phyloP scores from a whole-genome alignment of 345 rosid species.

The Jatropha curcas region DNA sequence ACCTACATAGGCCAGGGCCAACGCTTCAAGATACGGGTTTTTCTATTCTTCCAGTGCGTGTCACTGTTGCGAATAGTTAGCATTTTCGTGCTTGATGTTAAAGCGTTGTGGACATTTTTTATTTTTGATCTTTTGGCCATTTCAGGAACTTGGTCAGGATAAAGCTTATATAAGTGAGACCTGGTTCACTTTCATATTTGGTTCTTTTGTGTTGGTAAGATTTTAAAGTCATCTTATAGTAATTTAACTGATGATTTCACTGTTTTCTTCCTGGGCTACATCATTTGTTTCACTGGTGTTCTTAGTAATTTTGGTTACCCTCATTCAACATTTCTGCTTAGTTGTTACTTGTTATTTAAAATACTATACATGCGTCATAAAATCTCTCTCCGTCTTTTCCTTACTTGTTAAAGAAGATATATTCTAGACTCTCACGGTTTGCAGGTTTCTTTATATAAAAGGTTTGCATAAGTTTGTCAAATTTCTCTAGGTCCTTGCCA shows the following conservation, averaged over 20 bases:
- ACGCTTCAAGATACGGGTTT: slow-evolving; percentile 29
- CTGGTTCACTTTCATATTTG: slow-evolving; percentile 27
- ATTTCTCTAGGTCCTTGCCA: neutral
- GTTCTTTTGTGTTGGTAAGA: slow-evolving; percentile 29
- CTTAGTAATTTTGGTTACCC: neutral
- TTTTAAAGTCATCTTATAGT: neutral
- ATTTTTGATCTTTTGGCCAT: slow-evolving; percentile 1
- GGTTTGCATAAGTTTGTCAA: neutral
- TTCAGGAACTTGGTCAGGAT: slow-evolving; percentile 32
- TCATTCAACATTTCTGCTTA: neutral
- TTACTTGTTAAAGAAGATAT: neutral
- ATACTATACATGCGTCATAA: neutral
- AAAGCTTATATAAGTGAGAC: slow-evolving; percentile 29
- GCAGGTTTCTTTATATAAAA: too few species aligned
- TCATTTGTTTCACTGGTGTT: neutral
- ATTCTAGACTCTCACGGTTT: neutral
- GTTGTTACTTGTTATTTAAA: neutral
- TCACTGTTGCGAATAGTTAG: neutral
- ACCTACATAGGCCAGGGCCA: slow-evolving; percentile 34
- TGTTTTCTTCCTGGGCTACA: neutral
- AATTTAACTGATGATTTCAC: neutral
- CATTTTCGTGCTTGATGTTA: neutral
- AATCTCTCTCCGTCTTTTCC: neutral
- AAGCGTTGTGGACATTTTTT: neutral
- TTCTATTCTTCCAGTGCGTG: slow-evolving; percentile 29